These are phyloP conservation scores for Lonicera japonica DNA, from an alignment of 129 eudicot species.

Conservation along the genomic window DNA sequence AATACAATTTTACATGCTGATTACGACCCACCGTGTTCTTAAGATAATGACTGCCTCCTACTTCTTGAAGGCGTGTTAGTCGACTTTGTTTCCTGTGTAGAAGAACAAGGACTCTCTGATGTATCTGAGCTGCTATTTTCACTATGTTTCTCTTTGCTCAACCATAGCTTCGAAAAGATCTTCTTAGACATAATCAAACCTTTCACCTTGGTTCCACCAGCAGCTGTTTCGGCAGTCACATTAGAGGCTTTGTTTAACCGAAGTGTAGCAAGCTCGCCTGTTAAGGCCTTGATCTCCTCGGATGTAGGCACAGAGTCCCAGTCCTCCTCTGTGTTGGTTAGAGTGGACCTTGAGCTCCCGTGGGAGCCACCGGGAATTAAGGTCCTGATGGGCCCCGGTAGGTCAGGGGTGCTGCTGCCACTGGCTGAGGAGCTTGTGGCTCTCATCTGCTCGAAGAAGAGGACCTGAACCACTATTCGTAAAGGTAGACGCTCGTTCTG, in stretches of 20 bases:
- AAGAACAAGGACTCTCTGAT: slow-evolving; percentile 67
- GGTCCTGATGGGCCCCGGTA: slow-evolving; percentile 25
- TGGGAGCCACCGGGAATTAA: slow-evolving; percentile 44
- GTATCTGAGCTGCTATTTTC: slow-evolving; percentile 87
- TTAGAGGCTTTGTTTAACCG: slow-evolving; percentile 9
- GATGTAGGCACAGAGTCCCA: slow-evolving; percentile 63
- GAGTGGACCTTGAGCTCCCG: slow-evolving; percentile 69
- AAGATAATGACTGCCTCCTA: slow-evolving; percentile 48
- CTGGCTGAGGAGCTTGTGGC: slow-evolving; percentile 32
- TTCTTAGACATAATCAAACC: slow-evolving; percentile 59
- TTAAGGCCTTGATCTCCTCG: slow-evolving; percentile 61
- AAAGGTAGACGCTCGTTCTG: slow-evolving; percentile 86
- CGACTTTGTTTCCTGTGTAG: slow-evolving; percentile 47
- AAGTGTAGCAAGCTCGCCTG: slow-evolving; percentile 51
- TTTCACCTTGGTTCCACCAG: slow-evolving; percentile 30
- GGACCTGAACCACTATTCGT: slow-evolving; percentile 82
- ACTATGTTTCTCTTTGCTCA: slow-evolving; percentile 58
- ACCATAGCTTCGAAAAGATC: slow-evolving; percentile 70
- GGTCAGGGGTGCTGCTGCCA: slow-evolving; percentile 44
- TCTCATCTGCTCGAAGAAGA: slow-evolving; percentile 75
- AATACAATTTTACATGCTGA: neutral
- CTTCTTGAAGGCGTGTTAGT: slow-evolving; percentile 48
- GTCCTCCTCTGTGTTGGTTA: slow-evolving; percentile 80
- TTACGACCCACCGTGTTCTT: no score
- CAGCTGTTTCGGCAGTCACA: neutral